A percentile compares a stretch with the other conserved stretches of the same genome.
These are phyloP conservation scores for Fragaria vesca DNA, from an alignment of 306 rosid genomes.

Conservation along the genomic window DNA sequence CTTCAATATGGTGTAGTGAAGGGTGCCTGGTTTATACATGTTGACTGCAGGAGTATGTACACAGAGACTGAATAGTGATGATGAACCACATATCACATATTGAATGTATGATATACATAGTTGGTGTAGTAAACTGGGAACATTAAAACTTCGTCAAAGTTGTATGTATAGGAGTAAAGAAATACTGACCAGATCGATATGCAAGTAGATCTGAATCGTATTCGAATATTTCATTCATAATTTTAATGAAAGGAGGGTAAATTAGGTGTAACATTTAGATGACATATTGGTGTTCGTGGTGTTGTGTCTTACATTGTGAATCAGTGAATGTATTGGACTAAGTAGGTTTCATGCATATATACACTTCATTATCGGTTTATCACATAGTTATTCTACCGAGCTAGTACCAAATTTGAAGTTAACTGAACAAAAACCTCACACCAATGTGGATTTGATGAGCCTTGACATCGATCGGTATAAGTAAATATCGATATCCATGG, in stretches of 20 bases:
- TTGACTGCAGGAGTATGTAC: background rate
- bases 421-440: no score
- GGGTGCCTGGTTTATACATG: background rate
- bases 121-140: slow-evolving; percentile 1
- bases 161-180: background rate
- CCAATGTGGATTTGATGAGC: no score
- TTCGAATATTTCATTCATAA: background rate
- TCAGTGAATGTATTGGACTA: no score
- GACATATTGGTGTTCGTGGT: no score
- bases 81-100: background rate
- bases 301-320: no score
- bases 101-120: background rate
- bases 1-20: background rate
- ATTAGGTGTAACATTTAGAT: background rate
- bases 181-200: background rate
- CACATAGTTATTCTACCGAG: no score
- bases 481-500: no score
- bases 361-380: no score
- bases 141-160: background rate
- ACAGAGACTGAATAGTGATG: background rate
- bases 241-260: background rate
- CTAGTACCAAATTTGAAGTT: no score
- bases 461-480: no score
- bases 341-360: no score
- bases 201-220: background rate